Evolutionary conservation across 2,329 filamentous ascomycete genomes (phyloP).

Genomic region (Talaromyces atroroseus): DNA sequence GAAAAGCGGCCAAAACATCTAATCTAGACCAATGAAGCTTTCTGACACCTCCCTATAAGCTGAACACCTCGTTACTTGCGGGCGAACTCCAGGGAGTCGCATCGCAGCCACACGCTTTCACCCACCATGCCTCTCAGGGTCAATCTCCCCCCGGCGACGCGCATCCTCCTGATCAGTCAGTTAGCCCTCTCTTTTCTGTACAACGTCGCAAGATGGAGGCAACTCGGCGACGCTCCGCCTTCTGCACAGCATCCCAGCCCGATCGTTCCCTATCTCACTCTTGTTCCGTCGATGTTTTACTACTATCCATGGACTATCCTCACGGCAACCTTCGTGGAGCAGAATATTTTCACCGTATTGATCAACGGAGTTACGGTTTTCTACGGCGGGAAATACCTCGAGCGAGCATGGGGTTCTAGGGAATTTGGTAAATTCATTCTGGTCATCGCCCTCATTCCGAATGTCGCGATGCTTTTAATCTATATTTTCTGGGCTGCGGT

Average conservation of each 20-base stretch:
- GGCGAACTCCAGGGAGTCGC: slow-evolving; percentile 9
- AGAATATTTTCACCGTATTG: slow-evolving; percentile 80
- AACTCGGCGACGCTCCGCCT: slow-evolving; percentile 60
- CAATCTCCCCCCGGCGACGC: slow-evolving; percentile 88
- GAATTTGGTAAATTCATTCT: slow-evolving; percentile 89
- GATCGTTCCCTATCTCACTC: slow-evolving; percentile 77
- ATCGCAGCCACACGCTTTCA: not conserved
- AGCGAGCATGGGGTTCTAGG: slow-evolving; percentile 87
- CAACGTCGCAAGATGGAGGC: slow-evolving; percentile 59
- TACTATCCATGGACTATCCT: slow-evolving; percentile 91
- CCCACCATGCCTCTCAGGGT: slow-evolving; percentile 70
- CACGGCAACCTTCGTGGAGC: slow-evolving; percentile 81
- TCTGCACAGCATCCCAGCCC: slow-evolving; percentile 40
- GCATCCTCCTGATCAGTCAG: slow-evolving; percentile 69
- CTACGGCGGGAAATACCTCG: slow-evolving; percentile 89
- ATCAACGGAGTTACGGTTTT: slow-evolving; percentile 75
- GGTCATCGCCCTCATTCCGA: slow-evolving; percentile 72
- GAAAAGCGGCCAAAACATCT: not conserved
- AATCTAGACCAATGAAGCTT: not conserved
- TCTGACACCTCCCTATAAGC: not conserved
- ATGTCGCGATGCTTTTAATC: slow-evolving; percentile 65
- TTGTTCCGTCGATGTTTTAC: slow-evolving; percentile 76
- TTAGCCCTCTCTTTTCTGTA: slow-evolving; percentile 70
- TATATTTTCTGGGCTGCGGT: slow-evolving; percentile 70
- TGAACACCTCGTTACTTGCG: slow-evolving; percentile 1